Percentiles rank a stretch among this genome's conserved stretches.
These are phyloP conservation scores for Colletotrichum sidae DNA, from an alignment of 2,329 filamentous ascomycete genomes.

Conservation along the genomic window DNA sequence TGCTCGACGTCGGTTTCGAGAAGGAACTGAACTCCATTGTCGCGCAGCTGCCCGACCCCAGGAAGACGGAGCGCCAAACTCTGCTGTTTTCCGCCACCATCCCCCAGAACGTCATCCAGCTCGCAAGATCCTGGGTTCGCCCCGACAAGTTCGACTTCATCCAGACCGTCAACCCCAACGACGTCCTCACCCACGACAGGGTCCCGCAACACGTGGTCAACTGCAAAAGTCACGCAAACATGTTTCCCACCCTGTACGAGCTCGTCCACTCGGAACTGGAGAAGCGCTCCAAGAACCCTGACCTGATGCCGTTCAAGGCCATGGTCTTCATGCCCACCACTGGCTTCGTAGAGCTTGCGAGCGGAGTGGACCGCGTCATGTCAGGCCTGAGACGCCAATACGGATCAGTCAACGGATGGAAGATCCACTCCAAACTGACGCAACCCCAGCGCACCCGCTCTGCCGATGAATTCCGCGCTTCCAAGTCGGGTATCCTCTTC, in stretches of 20 bases:
- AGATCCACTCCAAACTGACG: conserved; percentile 83
- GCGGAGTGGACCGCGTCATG: conserved; percentile 55
- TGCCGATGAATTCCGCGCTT: conserved; percentile 77
- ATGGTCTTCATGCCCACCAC: conserved; percentile 92
- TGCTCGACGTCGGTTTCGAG: conserved; percentile 94
- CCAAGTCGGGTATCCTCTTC: conserved; percentile 74
- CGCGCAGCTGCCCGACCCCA: conserved; percentile 69
- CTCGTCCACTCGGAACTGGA: conserved; percentile 72
- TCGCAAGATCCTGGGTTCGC: conserved; percentile 84
- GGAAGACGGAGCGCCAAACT: conserved; percentile 80
- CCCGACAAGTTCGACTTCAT: conserved; percentile 86
- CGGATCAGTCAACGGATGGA: conserved; percentile 57
- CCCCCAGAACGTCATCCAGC: conserved; percentile 81
- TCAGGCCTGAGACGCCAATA: conserved; percentile 46
- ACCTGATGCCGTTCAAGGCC: conserved; percentile 83
- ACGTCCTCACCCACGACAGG: conserved; percentile 84
- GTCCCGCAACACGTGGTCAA: conserved; percentile 84
- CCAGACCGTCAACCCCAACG: conserved; percentile 85
- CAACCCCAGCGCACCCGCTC: conserved; percentile 77
- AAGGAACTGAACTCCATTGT: conserved; percentile 73
- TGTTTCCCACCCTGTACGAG: conserved; percentile 82
- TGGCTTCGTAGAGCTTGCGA: conserved; percentile 74
- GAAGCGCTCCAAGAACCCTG: conserved; percentile 52
- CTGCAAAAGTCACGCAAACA: conserved; percentile 77
- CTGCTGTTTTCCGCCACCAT: conserved; percentile 97